A percentile compares a stretch with the other conserved stretches of the same genome.
Evolutionary conservation across 2,329 filamentous ascomycete species (phyloP).

Genomic region (Akanthomyces dipterigenus): DNA sequence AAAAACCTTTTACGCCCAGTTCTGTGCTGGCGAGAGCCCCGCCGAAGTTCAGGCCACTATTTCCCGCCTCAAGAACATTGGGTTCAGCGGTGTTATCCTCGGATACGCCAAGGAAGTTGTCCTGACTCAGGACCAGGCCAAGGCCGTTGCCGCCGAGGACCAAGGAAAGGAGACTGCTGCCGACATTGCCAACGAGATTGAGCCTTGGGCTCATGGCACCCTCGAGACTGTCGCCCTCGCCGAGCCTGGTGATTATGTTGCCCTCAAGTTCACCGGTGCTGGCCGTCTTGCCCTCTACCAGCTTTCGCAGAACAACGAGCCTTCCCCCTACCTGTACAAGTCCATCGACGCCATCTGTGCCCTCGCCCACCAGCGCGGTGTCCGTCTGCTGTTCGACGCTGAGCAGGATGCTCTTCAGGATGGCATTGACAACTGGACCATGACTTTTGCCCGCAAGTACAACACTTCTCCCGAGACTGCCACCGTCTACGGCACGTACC

Average conservation of each 20-base stretch:
- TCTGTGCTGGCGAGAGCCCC: conserved; percentile 75
- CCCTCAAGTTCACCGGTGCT: conserved; percentile 75
- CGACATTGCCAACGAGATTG: conserved; percentile 53
- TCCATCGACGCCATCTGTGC: conserved; percentile 72
- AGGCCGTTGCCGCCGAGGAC: conserved; percentile 35
- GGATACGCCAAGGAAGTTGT: conserved; percentile 81
- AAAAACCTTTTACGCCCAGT: conserved; percentile 83
- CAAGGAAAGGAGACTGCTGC: conserved; percentile 42
- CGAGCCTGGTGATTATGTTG: conserved; percentile 53
- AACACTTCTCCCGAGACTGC: conserved; percentile 59
- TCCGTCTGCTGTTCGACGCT: conserved; percentile 76
- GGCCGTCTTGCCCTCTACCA: conserved; percentile 64
- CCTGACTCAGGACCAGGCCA: conserved; percentile 48
- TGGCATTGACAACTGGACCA: conserved; percentile 75
- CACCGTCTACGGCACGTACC: conserved; percentile 74
- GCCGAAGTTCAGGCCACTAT: conserved; percentile 62
- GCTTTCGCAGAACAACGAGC: conserved; percentile 56
- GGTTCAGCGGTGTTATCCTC: conserved; percentile 77
- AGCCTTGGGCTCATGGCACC: conserved; percentile 66
- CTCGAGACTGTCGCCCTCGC: conserved; percentile 68
- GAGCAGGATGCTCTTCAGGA: conserved; percentile 74
- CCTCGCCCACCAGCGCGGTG: conserved; percentile 59
- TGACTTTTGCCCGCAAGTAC: conserved; percentile 70
- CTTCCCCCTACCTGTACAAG: conserved; percentile 56
- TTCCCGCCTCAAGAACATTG: conserved; percentile 59